Percentiles rank a stretch among this genome's conserved stretches.
Conservation (phyloP, 257 asterid species). For the Solanum commersonii region DNA sequence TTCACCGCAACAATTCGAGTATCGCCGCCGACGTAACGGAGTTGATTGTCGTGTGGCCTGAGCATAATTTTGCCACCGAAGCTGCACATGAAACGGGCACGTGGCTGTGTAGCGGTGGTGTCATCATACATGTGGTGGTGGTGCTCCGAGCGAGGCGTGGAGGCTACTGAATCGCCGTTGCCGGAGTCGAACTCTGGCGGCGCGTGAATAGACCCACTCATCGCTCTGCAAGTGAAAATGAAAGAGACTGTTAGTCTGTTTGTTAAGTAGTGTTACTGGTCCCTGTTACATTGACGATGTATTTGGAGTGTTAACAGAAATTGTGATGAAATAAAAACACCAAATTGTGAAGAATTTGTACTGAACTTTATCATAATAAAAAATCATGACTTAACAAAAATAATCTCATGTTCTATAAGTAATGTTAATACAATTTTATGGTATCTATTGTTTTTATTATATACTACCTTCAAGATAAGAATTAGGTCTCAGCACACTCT, state of each 20-base stretch:
- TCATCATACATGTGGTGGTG: slow-evolving; percentile 36
- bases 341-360: background rate
- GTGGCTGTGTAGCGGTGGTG: slow-evolving; percentile 14
- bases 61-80: slow-evolving; percentile 51
- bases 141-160: slow-evolving; percentile 69
- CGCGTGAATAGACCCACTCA: slow-evolving; percentile 32
- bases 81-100: slow-evolving; percentile 84
- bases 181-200: slow-evolving; percentile 41
- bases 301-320: background rate
- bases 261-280: background rate
- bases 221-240: slow-evolving; percentile 8
- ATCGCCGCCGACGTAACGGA: slow-evolving; percentile 61
- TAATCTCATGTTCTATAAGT: background rate
- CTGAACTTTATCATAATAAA: background rate
- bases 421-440: background rate
- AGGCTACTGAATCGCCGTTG: slow-evolving; percentile 47
- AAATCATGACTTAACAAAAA: no score
- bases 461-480: no score
- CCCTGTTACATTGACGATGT: background rate
- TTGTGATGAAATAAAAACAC: background rate
- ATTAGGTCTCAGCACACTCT: no score
- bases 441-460: no score
- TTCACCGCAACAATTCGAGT: slow-evolving; percentile 61
- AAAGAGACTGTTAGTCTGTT: background rate
- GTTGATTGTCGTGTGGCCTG: slow-evolving; percentile 58